These are phyloP conservation scores for Microcyclospora tardicrescens DNA, from an alignment of 2,329 filamentous ascomycete genomes.

Conservation along the genomic window DNA sequence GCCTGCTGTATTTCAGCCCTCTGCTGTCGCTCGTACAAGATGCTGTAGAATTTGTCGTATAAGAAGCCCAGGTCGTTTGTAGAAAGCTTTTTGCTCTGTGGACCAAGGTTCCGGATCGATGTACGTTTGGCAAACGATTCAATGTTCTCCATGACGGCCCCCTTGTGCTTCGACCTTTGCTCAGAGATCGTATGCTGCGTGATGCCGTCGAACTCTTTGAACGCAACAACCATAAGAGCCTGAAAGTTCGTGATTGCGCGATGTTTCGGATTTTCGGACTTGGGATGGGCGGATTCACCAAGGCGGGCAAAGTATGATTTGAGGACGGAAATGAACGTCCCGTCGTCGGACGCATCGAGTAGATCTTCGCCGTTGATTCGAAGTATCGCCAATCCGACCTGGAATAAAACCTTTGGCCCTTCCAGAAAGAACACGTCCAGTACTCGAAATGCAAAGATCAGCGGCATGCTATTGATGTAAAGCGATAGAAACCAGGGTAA, in stretches of 20 bases:
- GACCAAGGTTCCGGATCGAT: constrained; percentile 86
- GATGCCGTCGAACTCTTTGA: constrained; percentile 94
- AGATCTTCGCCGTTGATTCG: constrained; percentile 95
- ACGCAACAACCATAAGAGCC: constrained; percentile 96
- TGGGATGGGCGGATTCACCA: constrained; percentile 91
- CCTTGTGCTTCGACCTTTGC: constrained; percentile 81
- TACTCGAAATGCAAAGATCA: constrained; percentile 93
- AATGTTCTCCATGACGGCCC: constrained; percentile 85
- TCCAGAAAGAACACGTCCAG: constrained; percentile 97
- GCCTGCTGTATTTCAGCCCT: constrained; percentile 65
- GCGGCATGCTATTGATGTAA: constrained; percentile 98
- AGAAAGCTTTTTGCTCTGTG: constrained; percentile 83
- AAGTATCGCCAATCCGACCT: constrained; percentile 91
- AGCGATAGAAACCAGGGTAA: constrained; percentile 95
- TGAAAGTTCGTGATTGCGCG: constrained; percentile 91
- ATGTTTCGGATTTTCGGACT: constrained; percentile 87
- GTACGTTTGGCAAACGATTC: constrained; percentile 96
- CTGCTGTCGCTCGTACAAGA: constrained; percentile 85
- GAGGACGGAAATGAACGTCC: constrained; percentile 88
- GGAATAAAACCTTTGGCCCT: constrained; percentile 92
- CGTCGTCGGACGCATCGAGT: constrained; percentile 83
- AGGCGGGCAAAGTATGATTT: constrained; percentile 89
- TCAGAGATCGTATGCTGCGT: constrained; percentile 88
- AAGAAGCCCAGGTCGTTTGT: constrained; percentile 75
- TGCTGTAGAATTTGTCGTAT: constrained; percentile 87